Percentiles rank a stretch among this genome's conserved stretches.
These are phyloP conservation scores for Helicostylum pulchrum DNA, from an alignment of 192 early-diverging fungal species.

Conservation along the genomic window DNA sequence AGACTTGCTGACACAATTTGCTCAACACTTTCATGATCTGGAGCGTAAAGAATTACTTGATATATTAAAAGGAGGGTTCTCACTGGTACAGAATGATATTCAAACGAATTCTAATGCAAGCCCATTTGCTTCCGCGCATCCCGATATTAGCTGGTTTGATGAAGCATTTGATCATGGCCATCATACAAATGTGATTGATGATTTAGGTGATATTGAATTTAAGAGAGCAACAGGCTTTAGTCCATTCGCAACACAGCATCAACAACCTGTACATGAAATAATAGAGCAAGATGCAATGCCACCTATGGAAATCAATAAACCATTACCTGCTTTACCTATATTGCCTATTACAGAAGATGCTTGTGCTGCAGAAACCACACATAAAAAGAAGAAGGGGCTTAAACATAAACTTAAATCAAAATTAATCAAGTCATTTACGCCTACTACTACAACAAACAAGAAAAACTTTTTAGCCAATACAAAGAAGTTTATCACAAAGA, in stretches of 20 bases:
- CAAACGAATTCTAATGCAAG: neutral
- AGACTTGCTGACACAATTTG: neutral
- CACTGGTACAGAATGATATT: constrained; percentile 6
- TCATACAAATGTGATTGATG: too few species aligned
- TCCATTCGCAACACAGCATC: too few species aligned
- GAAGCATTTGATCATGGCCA: neutral
- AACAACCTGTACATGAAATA: too few species aligned
- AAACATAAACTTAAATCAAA: too few species aligned
- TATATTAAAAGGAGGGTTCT: constrained; percentile 1
- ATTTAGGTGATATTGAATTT: too few species aligned
- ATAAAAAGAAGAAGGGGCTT: too few species aligned
- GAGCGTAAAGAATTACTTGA: constrained; percentile 2
- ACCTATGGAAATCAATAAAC: neutral
- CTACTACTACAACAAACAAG: too few species aligned
- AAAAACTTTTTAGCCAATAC: too few species aligned
- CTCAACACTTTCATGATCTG: neutral
- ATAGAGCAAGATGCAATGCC: neutral
- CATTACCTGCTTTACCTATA: constrained; percentile 4
- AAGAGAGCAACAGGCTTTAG: constrained; percentile 1
- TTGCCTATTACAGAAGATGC: too few species aligned
- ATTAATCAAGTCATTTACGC: too few species aligned
- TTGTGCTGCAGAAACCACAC: too few species aligned
- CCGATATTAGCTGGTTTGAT: constrained; percentile 6
- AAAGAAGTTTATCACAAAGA: too few species aligned
- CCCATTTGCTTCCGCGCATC: neutral